A percentile compares a stretch with the other conserved stretches of the same genome.
Conservation (phyloP, 768 basidiomycete species). For the Termitomyces sp. region DNA sequence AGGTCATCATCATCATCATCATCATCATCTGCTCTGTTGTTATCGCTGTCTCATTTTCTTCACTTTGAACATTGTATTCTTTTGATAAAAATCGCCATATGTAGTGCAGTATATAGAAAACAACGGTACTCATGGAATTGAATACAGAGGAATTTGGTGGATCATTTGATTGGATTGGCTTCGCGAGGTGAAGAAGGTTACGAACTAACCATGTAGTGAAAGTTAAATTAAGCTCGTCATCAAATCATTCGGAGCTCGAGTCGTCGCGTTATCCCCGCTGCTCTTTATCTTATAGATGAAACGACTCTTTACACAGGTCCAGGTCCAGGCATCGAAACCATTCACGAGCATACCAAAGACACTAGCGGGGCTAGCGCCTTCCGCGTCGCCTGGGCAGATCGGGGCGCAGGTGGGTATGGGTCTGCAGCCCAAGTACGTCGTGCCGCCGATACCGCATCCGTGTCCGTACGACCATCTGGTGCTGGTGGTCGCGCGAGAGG, state of each 20-base stretch:
- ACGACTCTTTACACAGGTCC: slow-evolving; percentile 18
- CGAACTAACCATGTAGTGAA: not conserved
- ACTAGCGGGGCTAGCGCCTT: slow-evolving; percentile 9
- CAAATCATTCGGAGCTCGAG: not conserved
- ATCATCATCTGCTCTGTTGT: not conserved
- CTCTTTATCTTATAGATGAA: slow-evolving; percentile 14
- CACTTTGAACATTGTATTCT: not conserved
- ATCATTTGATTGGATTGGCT: not conserved
- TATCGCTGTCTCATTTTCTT: not conserved
- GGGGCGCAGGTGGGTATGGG: slow-evolving; percentile 21
- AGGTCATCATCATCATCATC: too few species aligned
- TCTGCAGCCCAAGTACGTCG: slow-evolving; percentile 58
- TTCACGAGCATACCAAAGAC: slow-evolving; percentile 19
- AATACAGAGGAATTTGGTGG: not conserved
- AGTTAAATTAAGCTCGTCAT: not conserved
- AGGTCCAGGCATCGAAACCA: slow-evolving; percentile 26
- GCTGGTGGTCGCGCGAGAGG: slow-evolving; percentile 52
- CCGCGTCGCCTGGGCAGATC: slow-evolving; percentile 10
- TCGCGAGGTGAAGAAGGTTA: not conserved
- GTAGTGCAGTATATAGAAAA: not conserved
- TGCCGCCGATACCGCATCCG: slow-evolving; percentile 73
- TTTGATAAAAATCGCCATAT: not conserved
- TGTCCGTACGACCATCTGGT: slow-evolving; percentile 66
- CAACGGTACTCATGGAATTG: not conserved
- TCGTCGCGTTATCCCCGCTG: not conserved